Percentiles rank a stretch among this genome's conserved stretches.
phyloP scores from a whole-genome alignment of 1,284 basidiomycete genomes.

The Acaromyces ingoldii region DNA sequence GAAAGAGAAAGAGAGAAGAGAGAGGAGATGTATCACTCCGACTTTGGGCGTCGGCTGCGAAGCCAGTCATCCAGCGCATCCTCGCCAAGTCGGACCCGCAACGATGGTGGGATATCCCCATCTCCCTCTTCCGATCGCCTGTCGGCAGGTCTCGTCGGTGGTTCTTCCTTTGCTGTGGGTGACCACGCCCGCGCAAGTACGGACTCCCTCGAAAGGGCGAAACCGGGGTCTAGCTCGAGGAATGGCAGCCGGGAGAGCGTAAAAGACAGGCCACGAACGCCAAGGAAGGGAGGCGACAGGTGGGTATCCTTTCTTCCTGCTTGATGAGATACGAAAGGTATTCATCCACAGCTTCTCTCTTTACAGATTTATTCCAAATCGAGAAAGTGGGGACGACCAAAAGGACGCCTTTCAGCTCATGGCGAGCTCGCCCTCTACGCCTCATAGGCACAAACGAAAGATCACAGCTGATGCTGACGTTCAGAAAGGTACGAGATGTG shows the following conservation, averaged over 20 bases:
- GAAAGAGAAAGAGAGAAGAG: too few species aligned
- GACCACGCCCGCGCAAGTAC: background rate
- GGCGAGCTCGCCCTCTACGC: conserved; percentile 48
- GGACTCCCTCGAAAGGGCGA: background rate
- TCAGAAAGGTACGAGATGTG: conserved; percentile 24
- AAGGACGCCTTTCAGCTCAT: conserved; percentile 56
- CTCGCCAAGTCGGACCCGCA: too few species aligned
- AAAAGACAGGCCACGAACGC: background rate
- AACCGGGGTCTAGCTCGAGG: too few species aligned
- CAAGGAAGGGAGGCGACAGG: conserved; percentile 11
- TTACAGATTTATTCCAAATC: conserved; percentile 4
- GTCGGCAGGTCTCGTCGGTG: background rate
- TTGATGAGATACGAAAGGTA: background rate
- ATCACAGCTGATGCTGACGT: conserved; percentile 39
- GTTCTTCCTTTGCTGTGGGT: background rate
- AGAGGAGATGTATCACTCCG: conserved; percentile 45
- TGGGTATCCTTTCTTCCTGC: background rate
- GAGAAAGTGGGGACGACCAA: conserved; percentile 48
- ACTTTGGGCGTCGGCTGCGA: conserved; percentile 34
- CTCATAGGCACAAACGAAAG: conserved; percentile 38
- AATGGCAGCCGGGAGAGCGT: conserved; percentile 3
- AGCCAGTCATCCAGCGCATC: conserved; percentile 31
- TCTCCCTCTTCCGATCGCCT: background rate
- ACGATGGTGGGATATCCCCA: too few species aligned
- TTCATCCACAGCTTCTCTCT: background rate